phyloP scores from a whole-genome alignment of 257 asterid genomes.

The Phtheirospermum japonicum region DNA sequence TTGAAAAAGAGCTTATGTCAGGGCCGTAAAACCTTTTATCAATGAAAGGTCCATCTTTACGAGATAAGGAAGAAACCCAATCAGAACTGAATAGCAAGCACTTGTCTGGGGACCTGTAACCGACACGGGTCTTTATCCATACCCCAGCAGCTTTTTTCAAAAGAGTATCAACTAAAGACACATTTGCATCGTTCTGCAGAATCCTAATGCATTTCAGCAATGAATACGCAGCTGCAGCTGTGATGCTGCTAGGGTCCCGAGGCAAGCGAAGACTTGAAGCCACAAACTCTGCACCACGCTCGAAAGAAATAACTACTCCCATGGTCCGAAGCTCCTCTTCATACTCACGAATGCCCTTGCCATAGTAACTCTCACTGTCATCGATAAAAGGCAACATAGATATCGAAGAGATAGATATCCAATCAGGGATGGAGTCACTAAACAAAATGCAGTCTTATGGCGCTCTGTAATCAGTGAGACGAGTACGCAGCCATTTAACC shows the following conservation, averaged over 20 bases:
- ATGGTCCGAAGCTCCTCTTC: not conserved
- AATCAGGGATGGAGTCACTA: not conserved
- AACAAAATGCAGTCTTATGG: not conserved
- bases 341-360: too few species aligned
- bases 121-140: not conserved
- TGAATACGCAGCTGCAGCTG: slow-evolving; percentile 1
- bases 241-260: slow-evolving; percentile 1
- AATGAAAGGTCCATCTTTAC: not conserved
- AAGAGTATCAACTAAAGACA: not conserved
- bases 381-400: not conserved
- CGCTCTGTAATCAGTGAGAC: not conserved
- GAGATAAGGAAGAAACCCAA: not conserved
- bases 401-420: not conserved
- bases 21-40: not conserved
- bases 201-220: not conserved
- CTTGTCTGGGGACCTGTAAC: not conserved
- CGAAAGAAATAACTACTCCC: not conserved
- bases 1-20: not conserved
- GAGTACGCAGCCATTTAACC: slow-evolving; percentile 1
- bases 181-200: not conserved
- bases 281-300: not conserved
- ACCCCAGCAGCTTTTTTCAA: not conserved
- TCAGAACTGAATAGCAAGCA: not conserved
- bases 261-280: not conserved
- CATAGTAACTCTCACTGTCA: not conserved